A percentile compares a stretch with the other conserved stretches of the same genome.
phyloP scores from a whole-genome alignment of 345 rosid species.

The Lagerstroemia speciosa region DNA sequence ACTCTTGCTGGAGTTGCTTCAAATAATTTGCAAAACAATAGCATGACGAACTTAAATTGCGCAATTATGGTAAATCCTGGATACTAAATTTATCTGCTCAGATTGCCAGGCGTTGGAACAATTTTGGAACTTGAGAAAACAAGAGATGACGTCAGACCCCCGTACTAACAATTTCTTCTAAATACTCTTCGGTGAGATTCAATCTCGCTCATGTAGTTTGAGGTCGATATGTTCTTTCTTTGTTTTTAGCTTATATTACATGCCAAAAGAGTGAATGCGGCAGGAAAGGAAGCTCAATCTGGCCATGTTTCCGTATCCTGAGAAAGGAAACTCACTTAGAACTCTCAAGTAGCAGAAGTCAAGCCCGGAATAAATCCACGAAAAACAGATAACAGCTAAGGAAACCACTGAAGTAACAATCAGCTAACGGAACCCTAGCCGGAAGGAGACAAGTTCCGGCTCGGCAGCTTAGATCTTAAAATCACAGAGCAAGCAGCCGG shows the following conservation, averaged over 20 bases:
- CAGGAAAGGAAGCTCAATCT: constrained; percentile 1
- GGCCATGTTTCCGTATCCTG: background rate
- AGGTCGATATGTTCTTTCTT: background rate
- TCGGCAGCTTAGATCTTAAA: constrained; percentile 12
- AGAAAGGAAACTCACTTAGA: background rate
- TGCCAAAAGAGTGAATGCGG: background rate
- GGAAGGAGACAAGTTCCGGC: constrained; percentile 1
- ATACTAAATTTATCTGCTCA: background rate
- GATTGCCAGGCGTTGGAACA: background rate
- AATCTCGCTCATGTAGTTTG: background rate
- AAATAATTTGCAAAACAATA: background rate
- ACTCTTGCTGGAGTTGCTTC: background rate
- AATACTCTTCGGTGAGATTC: background rate
- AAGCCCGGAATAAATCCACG: background rate
- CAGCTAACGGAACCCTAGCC: constrained; percentile 2
- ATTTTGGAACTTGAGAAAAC: background rate
- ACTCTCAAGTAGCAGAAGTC: background rate
- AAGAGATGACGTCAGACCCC: no score
- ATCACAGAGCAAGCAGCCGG: constrained; percentile 5
- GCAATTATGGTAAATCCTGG: background rate
- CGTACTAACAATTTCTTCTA: background rate
- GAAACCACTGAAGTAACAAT: background rate
- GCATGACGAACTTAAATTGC: background rate
- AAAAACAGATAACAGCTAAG: background rate
- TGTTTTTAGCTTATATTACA: background rate